Conservation (phyloP, 192 early-diverging fungal species). For the Coemansia sp. region DNA sequence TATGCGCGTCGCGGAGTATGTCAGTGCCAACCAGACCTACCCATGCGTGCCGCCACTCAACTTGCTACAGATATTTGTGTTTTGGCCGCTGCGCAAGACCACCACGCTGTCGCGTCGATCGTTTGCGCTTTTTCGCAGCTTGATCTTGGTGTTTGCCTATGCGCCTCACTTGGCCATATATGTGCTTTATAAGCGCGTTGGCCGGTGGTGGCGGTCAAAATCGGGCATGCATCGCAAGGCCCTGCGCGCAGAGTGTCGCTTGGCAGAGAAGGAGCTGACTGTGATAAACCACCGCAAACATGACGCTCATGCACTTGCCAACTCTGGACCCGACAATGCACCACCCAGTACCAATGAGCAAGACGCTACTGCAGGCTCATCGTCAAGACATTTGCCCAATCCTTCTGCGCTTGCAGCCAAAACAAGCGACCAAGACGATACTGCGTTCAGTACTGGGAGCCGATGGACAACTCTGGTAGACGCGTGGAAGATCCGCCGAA, state of each 20-base stretch:
- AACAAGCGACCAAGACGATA: neutral
- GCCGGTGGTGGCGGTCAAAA: conserved; percentile 31
- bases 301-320: conserved; percentile 29
- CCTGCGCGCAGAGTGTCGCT: conserved; percentile 27
- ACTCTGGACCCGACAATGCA: conserved; percentile 1
- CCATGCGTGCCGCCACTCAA: conserved; percentile 47
- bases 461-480: conserved; percentile 24
- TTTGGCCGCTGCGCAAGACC: conserved; percentile 40
- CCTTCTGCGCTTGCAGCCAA: neutral
- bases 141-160: conserved; percentile 27
- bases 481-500: conserved; percentile 17
- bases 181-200: conserved; percentile 7
- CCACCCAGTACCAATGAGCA: conserved; percentile 9
- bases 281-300: conserved; percentile 21
- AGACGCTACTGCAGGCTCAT: neutral
- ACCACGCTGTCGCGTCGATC: conserved; percentile 16
- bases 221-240: conserved; percentile 30
- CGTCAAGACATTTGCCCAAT: neutral
- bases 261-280: conserved; percentile 38
- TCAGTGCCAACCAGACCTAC: conserved; percentile 41
- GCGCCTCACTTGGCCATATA: conserved; percentile 33
- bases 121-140: conserved; percentile 33
- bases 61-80: conserved; percentile 28
- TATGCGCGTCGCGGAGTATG: conserved; percentile 41
- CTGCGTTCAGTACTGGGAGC: neutral